Base-by-base conservation (phyloP, 2,329 filamentous ascomycete genomes). In the Cordyceps cateniannulata region DNA sequence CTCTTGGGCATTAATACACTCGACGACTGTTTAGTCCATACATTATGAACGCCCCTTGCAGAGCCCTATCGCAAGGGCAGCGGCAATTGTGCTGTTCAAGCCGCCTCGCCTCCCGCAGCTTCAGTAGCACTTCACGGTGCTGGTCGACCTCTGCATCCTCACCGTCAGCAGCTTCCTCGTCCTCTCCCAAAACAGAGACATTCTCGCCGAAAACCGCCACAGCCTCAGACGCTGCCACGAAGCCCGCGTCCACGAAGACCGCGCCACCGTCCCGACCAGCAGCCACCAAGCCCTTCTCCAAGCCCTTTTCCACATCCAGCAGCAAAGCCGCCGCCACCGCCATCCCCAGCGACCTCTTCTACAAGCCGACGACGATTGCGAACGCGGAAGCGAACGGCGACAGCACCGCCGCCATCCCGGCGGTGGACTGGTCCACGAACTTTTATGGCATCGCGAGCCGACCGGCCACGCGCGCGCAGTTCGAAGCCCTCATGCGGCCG, bases 351-450 rank as follows among this genome's bases (percentile, higher is more conserved):
- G 57, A 60, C n/a, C 49, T 60, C 14, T 47, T 60, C 20, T 60
- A 60, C 57, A 42, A 53, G 49, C 25, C 57, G 24, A 47, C 25
- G 27, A 60, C 57, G 20, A 16, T 52, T 20, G 49, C 49, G 40
- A 49, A 52, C 49, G 27, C 22, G 3, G 38, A 51, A 3, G 14
- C 6, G 9, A 14, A 4, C 40, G 27, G 5, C 22, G 49, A 14
- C 20, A n/a, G n/a, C n/a, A n/a, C n/a, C n/a, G 40, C n/a, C 47
- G 25, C n/a, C 35, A 44, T 62, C 5, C 61, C 66, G 10, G 67
- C 72, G 2, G 77, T 85, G 63, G 88, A 96, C 80, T 96, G 93
- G 93, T 85, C 88, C 22, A 85, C 83, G 53, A 96, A 90, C 16
- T 96, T 88, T 78, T 86, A 93, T 73, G 90, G 91, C 14, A 83